Evolutionary conservation across 441 rosid species (phyloP).

Genomic region (Eutrema salsugineum): DNA sequence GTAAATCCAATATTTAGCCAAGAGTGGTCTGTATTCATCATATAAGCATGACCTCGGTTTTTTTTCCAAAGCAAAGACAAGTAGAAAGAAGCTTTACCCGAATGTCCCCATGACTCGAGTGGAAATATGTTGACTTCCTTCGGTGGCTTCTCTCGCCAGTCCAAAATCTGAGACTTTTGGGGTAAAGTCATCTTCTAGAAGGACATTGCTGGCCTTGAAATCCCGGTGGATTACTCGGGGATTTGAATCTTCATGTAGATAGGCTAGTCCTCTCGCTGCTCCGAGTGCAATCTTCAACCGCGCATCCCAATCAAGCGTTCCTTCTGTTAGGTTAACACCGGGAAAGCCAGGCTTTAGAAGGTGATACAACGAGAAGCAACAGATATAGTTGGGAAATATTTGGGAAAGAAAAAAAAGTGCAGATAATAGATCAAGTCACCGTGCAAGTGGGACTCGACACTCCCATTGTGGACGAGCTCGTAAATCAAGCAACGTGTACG

Average conservation of each 20-base stretch:
- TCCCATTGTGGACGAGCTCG: conserved; percentile 89
- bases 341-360: conserved; percentile 29
- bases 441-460: conserved; percentile 97
- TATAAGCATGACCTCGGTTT: neutral
- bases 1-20: neutral
- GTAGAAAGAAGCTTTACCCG: conserved; percentile 50
- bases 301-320: conserved; percentile 94
- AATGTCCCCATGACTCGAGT: conserved; percentile 99
- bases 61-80: neutral
- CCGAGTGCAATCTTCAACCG: conserved; percentile 96
- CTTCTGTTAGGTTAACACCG: conserved; percentile 54
- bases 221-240: conserved; percentile 97
- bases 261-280: conserved; percentile 97
- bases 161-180: conserved; percentile 99
- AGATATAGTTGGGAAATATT: neutral
- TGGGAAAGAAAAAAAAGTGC: too few species aligned
- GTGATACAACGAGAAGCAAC: conserved; percentile 4
- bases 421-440: conserved; percentile 44
- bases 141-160: conserved; percentile 96
- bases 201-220: conserved; percentile 96
- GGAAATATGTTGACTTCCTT: conserved; percentile 92
- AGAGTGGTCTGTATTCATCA: conserved; percentile 1
- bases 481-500: conserved; percentile 78
- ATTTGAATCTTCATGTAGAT: conserved; percentile 98
- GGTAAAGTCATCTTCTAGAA: conserved; percentile 84